Evolutionary conservation across 805 yeast species (phyloP).

Genomic region (Tetrapisispora phaffii): DNA sequence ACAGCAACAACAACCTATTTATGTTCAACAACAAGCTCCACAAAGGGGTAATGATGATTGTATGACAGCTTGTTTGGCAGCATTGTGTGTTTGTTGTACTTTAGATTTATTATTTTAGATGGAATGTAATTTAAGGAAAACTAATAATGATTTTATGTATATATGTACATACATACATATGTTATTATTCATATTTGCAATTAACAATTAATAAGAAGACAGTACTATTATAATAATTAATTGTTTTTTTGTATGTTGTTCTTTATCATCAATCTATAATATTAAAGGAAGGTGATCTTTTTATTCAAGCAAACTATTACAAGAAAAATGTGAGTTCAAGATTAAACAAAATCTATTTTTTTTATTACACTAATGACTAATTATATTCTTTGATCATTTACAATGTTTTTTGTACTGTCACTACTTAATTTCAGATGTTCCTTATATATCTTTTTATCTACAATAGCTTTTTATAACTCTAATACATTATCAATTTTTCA

Average conservation of each 20-base stretch:
- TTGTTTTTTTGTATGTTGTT: too few species aligned
- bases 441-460: too few species aligned
- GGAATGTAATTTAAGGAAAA: not conserved
- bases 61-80: constrained; percentile 45
- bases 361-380: not conserved
- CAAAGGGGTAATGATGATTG: constrained; percentile 33
- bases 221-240: too few species aligned
- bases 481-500: too few species aligned
- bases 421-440: not conserved
- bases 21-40: constrained; percentile 41
- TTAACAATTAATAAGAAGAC: too few species aligned
- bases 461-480: too few species aligned
- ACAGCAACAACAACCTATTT: constrained; percentile 41
- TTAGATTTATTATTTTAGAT: constrained; percentile 40
- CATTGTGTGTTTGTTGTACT: constrained; percentile 47
- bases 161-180: too few species aligned
- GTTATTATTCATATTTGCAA: too few species aligned
- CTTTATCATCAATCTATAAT: too few species aligned
- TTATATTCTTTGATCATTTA: not conserved
- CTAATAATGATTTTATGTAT: not conserved
- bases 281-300: too few species aligned
- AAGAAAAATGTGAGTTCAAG: not conserved
- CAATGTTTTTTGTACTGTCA: not conserved
- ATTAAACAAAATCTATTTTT: not conserved
- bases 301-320: too few species aligned